Evolutionary conservation across 139 green algal species (phyloP).

Genomic region (Trebouxia sp.): DNA sequence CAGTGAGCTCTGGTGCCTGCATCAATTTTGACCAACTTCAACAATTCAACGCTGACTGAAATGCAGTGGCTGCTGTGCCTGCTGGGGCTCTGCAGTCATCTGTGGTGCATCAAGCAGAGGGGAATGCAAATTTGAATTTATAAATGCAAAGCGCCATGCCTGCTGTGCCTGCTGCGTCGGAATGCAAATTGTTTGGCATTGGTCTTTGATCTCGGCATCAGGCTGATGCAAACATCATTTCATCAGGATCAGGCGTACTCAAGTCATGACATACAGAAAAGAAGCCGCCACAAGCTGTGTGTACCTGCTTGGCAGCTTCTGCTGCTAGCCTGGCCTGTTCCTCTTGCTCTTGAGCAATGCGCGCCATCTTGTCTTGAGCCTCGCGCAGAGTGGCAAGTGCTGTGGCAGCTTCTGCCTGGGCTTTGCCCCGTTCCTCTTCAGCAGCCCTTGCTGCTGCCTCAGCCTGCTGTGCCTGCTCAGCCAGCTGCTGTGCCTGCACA

Average conservation of each 20-base stretch:
- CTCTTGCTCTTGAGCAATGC: not conserved
- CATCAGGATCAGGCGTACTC: no score
- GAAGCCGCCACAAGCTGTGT: not conserved
- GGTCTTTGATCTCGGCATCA: not conserved
- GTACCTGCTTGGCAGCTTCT: not conserved
- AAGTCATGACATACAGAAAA: no score
- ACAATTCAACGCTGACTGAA: no score
- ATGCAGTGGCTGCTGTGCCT: not conserved
- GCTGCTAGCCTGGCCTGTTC: not conserved
- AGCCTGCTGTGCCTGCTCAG: not conserved
- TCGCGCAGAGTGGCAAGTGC: no score
- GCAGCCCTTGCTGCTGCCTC: no score
- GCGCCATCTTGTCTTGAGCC: not conserved
- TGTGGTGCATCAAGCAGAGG: no score
- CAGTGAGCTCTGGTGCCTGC: not conserved
- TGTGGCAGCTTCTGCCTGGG: not conserved
- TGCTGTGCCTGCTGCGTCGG: slow-evolving; percentile 10
- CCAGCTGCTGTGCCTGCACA: not conserved
- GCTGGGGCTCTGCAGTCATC: not conserved
- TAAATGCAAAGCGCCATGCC: no score
- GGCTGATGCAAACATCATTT: not conserved
- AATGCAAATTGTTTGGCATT: no score
- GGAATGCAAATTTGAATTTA: no score
- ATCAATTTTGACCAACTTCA: not conserved
- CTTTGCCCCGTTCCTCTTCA: not conserved